phyloP scores from a whole-genome alignment of 805 yeast species.

The Candida nanaspora region DNA sequence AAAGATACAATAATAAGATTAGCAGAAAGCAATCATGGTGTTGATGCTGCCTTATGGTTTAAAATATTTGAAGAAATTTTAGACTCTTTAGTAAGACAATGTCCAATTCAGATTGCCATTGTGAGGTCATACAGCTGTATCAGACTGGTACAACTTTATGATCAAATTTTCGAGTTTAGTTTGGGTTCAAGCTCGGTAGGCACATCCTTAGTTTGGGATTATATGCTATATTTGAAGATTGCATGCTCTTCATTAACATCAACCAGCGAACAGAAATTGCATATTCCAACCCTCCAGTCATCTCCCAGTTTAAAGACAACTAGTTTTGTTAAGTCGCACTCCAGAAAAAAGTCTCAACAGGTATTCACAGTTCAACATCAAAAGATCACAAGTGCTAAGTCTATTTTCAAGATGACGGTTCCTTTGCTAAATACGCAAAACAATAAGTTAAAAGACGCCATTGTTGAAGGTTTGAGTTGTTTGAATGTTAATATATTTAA shows the following conservation, averaged over 20 bases:
- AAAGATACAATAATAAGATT: conserved; percentile 65
- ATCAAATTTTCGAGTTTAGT: conserved; percentile 51
- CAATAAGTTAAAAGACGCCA: conserved; percentile 69
- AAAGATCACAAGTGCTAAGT: conserved; percentile 85
- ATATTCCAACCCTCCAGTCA: conserved; percentile 37
- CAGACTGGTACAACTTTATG: conserved; percentile 79
- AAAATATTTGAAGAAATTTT: conserved; percentile 74
- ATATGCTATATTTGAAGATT: conserved; percentile 72
- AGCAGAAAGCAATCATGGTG: conserved; percentile 90
- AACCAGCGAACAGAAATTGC: conserved; percentile 77
- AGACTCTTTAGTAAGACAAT: conserved; percentile 62
- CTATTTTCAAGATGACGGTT: conserved; percentile 79
- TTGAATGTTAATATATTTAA: conserved; percentile 84
- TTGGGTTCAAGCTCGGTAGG: conserved; percentile 24
- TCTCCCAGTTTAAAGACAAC: conserved; percentile 24
- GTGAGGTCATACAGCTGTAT: conserved; percentile 89
- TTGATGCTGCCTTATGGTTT: conserved; percentile 96
- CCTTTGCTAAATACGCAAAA: conserved; percentile 73
- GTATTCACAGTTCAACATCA: conserved; percentile 80
- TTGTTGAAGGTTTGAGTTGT: conserved; percentile 83
- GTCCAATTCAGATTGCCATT: conserved; percentile 91
- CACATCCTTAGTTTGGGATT: conserved; percentile 26
- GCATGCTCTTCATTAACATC: conserved; percentile 90
- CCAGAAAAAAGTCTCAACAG: conserved; percentile 72
- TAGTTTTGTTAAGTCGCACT: conserved; percentile 49